Percentiles rank a stretch among this genome's conserved stretches.
These are phyloP conservation scores for Coniferiporia sulphurascens DNA, from an alignment of 1,284 basidiomycete genomes.

Conservation along the genomic window DNA sequence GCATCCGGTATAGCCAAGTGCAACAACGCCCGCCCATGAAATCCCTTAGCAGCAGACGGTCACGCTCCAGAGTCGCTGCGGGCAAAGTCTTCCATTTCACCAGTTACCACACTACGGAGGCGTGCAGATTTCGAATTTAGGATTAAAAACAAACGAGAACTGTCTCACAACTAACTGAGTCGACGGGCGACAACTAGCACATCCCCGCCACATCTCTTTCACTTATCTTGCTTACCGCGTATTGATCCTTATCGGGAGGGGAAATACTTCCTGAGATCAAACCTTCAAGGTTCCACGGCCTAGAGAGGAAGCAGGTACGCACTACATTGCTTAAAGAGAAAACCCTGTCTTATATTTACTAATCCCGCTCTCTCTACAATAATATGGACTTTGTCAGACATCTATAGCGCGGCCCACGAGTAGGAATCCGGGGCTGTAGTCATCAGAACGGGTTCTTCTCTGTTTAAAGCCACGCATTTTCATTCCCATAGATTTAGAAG, in stretches of 20 bases:
- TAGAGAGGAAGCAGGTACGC: constrained; percentile 11
- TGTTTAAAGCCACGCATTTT: constrained; percentile 1
- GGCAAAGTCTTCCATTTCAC: neutral
- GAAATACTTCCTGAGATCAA: neutral
- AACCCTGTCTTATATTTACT: constrained; percentile 11
- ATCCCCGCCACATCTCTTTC: neutral
- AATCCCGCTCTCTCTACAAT: constrained; percentile 15
- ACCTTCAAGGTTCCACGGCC: constrained; percentile 1
- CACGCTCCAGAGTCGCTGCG: neutral
- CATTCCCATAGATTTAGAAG: constrained; percentile 1
- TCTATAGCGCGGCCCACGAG: constrained; percentile 8
- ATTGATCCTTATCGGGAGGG: neutral
- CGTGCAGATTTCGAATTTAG: neutral
- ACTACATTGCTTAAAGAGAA: constrained; percentile 2
- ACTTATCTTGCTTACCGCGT: neutral
- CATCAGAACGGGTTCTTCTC: constrained; percentile 3
- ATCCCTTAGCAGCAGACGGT: neutral
- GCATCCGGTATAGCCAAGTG: neutral
- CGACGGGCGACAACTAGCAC: neutral
- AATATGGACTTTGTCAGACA: constrained; percentile 12
- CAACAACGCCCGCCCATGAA: neutral
- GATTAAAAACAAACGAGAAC: neutral
- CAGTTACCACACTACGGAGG: neutral
- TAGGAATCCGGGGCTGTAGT: constrained; percentile 4
- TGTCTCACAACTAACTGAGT: neutral